Evolutionary conservation across 768 basidiomycete genomes (phyloP).

Genomic region (Lyophyllum decastes): DNA sequence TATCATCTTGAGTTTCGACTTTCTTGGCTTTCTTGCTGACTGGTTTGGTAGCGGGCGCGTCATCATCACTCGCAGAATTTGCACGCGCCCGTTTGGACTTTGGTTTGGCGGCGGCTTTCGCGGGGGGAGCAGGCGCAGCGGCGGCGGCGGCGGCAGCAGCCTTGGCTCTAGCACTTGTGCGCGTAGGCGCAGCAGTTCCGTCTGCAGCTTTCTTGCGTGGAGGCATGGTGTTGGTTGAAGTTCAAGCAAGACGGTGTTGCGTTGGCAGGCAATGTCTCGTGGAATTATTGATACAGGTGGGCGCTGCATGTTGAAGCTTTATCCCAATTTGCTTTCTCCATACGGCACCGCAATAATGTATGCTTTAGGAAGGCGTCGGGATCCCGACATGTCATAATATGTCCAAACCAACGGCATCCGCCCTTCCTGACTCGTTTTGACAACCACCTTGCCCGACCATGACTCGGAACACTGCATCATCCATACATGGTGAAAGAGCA

Average conservation of each 20-base stretch:
- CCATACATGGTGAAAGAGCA: too few species aligned
- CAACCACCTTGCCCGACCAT: background rate
- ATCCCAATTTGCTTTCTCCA: slow-evolving; percentile 13
- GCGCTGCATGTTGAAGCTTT: slow-evolving; percentile 10
- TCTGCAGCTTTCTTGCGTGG: slow-evolving; percentile 45
- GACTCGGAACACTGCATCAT: background rate
- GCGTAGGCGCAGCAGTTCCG: slow-evolving; percentile 31
- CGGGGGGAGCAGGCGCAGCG: slow-evolving; percentile 20
- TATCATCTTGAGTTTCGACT: slow-evolving; percentile 24
- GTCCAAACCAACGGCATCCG: slow-evolving; percentile 6
- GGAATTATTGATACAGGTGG: slow-evolving; percentile 11
- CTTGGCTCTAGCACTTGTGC: slow-evolving; percentile 39
- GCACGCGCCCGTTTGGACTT: slow-evolving; percentile 32
- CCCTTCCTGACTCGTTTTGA: slow-evolving; percentile 12
- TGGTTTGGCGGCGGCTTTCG: slow-evolving; percentile 25
- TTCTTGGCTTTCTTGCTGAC: slow-evolving; percentile 31
- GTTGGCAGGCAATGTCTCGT: slow-evolving; percentile 9
- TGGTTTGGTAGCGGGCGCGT: slow-evolving; percentile 26
- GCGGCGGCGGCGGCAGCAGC: slow-evolving; percentile 21
- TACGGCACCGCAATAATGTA: slow-evolving; percentile 10
- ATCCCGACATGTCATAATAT: slow-evolving; percentile 10
- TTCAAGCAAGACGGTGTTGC: slow-evolving; percentile 5
- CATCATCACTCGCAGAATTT: slow-evolving; percentile 27
- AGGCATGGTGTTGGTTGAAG: slow-evolving; percentile 33
- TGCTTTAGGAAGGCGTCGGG: slow-evolving; percentile 12